Conservation (phyloP, 2,329 filamentous ascomycete genomes). For the Aspergillus sp. region DNA sequence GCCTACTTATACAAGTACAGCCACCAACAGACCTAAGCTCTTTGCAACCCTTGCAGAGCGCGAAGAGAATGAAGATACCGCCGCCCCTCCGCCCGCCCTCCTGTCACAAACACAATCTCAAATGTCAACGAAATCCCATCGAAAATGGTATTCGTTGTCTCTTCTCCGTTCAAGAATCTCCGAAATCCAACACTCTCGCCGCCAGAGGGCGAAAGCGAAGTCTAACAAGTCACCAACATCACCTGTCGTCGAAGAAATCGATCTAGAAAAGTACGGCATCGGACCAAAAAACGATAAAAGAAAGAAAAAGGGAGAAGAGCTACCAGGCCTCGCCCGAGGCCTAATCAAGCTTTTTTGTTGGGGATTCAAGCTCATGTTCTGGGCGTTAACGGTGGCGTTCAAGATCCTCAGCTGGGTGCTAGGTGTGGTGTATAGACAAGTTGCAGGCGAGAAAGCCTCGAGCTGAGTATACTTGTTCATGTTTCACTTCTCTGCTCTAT, state of each 20-base stretch:
- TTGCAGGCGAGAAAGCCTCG: constrained; percentile 42
- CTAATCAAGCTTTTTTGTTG: constrained; percentile 40
- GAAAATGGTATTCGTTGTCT: constrained; percentile 19
- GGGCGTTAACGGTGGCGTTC: constrained; percentile 37
- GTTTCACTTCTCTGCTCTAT: neutral
- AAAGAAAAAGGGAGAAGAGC: constrained; percentile 36
- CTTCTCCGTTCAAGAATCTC: constrained; percentile 11
- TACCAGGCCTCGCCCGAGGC: constrained; percentile 38
- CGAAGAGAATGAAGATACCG: constrained; percentile 37
- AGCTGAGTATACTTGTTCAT: neutral
- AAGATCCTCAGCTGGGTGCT: constrained; percentile 44
- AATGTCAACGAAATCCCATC: neutral
- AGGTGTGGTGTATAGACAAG: constrained; percentile 38
- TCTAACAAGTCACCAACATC: constrained; percentile 15
- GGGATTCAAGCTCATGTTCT: constrained; percentile 39
- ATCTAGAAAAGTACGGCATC: constrained; percentile 46
- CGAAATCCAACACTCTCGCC: neutral
- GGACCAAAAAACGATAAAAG: constrained; percentile 27
- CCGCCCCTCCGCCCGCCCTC: constrained; percentile 15
- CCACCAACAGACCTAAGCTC: constrained; percentile 18
- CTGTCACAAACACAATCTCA: constrained; percentile 7
- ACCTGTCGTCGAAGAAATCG: constrained; percentile 44
- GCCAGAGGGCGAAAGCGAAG: constrained; percentile 26
- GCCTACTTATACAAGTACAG: neutral
- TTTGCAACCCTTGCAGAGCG: constrained; percentile 43